A percentile compares a stretch with the other conserved stretches of the same genome.
Evolutionary conservation across 768 basidiomycete genomes (phyloP).

Genomic region (Boletus tomentosulus): DNA sequence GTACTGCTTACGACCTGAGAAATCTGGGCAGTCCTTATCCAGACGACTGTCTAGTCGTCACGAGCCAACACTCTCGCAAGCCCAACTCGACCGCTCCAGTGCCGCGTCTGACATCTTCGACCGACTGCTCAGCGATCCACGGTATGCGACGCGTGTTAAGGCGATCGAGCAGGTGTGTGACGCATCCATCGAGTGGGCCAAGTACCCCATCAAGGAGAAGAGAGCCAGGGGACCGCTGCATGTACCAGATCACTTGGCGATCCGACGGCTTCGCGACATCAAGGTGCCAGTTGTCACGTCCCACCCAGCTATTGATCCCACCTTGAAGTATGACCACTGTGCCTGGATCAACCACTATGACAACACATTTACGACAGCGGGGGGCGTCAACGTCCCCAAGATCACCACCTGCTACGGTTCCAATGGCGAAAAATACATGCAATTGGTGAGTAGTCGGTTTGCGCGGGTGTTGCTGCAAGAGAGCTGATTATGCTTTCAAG

Average conservation of each 20-base stretch:
- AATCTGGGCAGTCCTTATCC: conserved; percentile 17
- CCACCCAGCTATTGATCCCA: conserved; percentile 64
- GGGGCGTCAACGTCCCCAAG: conserved; percentile 83
- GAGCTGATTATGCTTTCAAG: conserved; percentile 36
- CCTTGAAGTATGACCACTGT: conserved; percentile 62
- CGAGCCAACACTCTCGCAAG: conserved; percentile 33
- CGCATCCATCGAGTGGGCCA: conserved; percentile 74
- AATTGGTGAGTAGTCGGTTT: conserved; percentile 56
- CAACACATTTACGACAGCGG: conserved; percentile 54
- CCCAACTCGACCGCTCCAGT: conserved; percentile 52
- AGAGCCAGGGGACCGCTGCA: conserved; percentile 25
- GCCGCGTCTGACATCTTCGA: conserved; percentile 65
- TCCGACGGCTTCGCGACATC: conserved; percentile 49
- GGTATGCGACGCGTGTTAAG: conserved; percentile 36
- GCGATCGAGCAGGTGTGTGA: conserved; percentile 59
- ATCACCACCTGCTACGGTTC: conserved; percentile 66
- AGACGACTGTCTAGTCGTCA: conserved; percentile 48
- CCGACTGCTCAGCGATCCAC: conserved; percentile 44
- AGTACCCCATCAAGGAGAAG: conserved; percentile 45
- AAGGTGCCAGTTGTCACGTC: conserved; percentile 83
- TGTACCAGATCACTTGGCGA: conserved; percentile 44
- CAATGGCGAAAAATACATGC: conserved; percentile 63
- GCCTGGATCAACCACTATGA: conserved; percentile 69
- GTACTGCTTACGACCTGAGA: conserved; percentile 57
- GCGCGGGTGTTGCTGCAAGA: not conserved